Evolutionary conservation across 371 early-diverging fungal genomes (phyloP).

Genomic region (Mortierella sp.): DNA sequence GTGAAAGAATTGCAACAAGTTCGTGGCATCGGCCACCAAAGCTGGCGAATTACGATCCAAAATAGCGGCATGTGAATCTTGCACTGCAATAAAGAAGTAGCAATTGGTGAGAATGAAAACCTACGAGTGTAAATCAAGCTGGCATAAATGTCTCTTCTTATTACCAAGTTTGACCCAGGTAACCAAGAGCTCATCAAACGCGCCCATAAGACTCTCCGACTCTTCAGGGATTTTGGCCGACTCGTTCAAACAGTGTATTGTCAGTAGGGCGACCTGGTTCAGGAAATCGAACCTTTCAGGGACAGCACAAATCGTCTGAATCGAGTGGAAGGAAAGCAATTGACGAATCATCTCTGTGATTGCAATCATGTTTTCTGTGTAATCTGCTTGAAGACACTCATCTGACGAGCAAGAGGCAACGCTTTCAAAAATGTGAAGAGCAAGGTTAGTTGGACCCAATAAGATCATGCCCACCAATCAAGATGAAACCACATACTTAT

Average conservation of each 20-base stretch:
- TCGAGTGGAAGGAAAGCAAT: constrained; percentile 47
- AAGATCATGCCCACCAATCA: constrained; percentile 62
- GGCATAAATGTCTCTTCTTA: background rate
- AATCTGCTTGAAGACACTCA: constrained; percentile 50
- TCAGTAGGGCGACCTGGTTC: constrained; percentile 72
- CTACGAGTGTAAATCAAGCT: background rate
- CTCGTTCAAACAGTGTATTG: constrained; percentile 70
- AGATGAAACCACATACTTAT: constrained; percentile 60
- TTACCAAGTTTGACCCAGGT: constrained; percentile 78
- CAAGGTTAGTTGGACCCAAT: constrained; percentile 22
- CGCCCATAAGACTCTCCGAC: constrained; percentile 72
- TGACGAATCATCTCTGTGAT: constrained; percentile 58
- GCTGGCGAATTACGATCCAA: constrained; percentile 34
- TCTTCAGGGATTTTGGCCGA: constrained; percentile 65
- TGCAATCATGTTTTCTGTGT: constrained; percentile 53
- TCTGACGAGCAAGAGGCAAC: constrained; percentile 53
- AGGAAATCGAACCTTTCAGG: constrained; percentile 75
- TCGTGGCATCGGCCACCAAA: constrained; percentile 38
- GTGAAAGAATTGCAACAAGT: constrained; percentile 65
- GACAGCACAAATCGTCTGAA: constrained; percentile 60
- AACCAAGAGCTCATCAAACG: constrained; percentile 77
- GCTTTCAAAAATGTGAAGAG: constrained; percentile 12
- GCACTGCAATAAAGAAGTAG: constrained; percentile 16
- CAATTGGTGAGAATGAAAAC: background rate
- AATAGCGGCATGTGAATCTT: constrained; percentile 40